Evolutionary conservation across 1,284 basidiomycete species (phyloP).

Genomic region (Tilletiopsis washingtonensis): DNA sequence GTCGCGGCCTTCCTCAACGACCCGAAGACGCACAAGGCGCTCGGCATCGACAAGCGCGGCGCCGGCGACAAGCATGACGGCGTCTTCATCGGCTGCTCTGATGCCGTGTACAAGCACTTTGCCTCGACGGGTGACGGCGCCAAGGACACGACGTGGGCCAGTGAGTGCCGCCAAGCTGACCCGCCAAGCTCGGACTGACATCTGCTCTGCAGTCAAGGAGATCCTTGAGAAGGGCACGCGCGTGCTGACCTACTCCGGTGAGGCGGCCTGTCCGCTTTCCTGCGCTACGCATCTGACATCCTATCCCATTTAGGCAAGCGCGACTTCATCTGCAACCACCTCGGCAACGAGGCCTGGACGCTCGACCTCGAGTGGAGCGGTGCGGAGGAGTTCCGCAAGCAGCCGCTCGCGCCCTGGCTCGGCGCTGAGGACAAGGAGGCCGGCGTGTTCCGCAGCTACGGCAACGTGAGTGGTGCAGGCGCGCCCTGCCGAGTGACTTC

Average conservation of each 20-base stretch:
- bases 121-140: slow-evolving; percentile 41
- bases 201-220: slow-evolving; percentile 28
- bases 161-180: background rate
- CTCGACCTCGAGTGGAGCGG: slow-evolving; percentile 31
- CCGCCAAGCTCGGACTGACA: no score
- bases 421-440: slow-evolving; percentile 4
- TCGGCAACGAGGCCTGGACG: slow-evolving; percentile 37
- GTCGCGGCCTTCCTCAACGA: slow-evolving; percentile 38
- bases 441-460: background rate
- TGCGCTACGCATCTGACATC: no score
- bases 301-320: background rate
- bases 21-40: slow-evolving; percentile 14
- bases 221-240: slow-evolving; percentile 26
- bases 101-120: slow-evolving; percentile 36
- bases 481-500: slow-evolving; percentile 1
- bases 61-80: slow-evolving; percentile 41
- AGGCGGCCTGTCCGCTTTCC: no score
- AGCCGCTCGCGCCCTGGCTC: slow-evolving; percentile 25
- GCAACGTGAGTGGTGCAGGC: background rate
- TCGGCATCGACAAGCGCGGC: slow-evolving; percentile 35
- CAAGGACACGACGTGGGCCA: slow-evolving; percentile 31
- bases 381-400: slow-evolving; percentile 22
- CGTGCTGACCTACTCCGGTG: slow-evolving; percentile 36
- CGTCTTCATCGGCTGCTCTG: slow-evolving; percentile 41
- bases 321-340: slow-evolving; percentile 45